Percentiles rank a stretch among this genome's conserved stretches.
Conservation (phyloP, 768 basidiomycete genomes). For the Kwoniella botswanensis region DNA sequence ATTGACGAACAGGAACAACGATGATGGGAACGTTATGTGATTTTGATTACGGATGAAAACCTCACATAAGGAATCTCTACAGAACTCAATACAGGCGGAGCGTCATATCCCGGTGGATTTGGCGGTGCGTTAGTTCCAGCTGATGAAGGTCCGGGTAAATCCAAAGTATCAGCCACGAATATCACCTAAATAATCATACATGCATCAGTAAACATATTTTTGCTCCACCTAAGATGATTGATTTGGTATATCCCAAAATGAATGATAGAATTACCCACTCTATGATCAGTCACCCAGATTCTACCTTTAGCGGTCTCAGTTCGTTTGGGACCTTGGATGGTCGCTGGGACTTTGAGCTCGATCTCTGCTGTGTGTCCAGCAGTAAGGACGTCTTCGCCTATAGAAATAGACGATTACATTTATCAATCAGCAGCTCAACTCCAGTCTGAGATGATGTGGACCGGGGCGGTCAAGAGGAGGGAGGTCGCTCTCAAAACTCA, state of each 20-base stretch:
- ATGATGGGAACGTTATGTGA: too few relatives aligned
- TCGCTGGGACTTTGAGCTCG: slow-evolving; percentile 47
- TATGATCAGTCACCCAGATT: slow-evolving; percentile 48
- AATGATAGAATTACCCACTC: slow-evolving; percentile 28
- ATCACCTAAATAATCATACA: slow-evolving; percentile 16
- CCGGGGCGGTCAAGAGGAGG: not conserved
- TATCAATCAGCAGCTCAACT: too few relatives aligned
- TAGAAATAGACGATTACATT: too few relatives aligned
- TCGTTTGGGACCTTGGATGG: slow-evolving; percentile 45
- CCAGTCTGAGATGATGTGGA: not conserved
- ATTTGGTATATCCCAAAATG: too few relatives aligned
- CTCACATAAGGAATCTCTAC: slow-evolving; percentile 44
- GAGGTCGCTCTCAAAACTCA: slow-evolving; percentile 1
- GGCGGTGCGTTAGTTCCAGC: slow-evolving; percentile 6
- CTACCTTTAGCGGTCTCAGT: slow-evolving; percentile 39
- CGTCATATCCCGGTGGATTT: slow-evolving; percentile 26
- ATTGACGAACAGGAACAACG: too few relatives aligned
- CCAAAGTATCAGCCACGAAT: slow-evolving; percentile 27
- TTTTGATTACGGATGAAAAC: slow-evolving; percentile 4
- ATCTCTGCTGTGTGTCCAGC: slow-evolving; percentile 37
- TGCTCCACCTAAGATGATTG: too few relatives aligned
- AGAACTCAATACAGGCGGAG: slow-evolving; percentile 22
- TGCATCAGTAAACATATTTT: too few relatives aligned
- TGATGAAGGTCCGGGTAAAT: slow-evolving; percentile 15
- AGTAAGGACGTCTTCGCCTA: slow-evolving; percentile 37